phyloP scores from a whole-genome alignment of 176 grass and related monocot species.

The Triticum dicoccoides region DNA sequence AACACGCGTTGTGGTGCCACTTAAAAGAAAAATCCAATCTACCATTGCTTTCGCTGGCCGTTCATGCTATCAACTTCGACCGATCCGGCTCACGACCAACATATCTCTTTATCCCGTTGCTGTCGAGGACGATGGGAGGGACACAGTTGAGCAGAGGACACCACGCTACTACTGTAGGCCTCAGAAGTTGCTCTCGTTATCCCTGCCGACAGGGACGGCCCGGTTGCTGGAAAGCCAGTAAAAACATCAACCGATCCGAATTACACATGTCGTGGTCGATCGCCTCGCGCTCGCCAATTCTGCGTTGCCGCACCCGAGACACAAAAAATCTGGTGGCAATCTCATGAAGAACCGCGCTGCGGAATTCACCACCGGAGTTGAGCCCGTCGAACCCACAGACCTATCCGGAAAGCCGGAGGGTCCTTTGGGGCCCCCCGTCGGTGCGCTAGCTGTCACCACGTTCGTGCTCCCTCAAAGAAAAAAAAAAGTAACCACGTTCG shows the following conservation, averaged over 20 bases:
- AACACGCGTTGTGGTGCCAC: background rate
- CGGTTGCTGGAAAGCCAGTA: background rate
- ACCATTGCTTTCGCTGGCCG: background rate
- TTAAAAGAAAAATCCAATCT: background rate
- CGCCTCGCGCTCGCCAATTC: background rate
- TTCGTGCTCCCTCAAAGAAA: no score
- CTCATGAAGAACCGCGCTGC: background rate
- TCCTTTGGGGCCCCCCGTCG: no score
- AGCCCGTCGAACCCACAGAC: background rate
- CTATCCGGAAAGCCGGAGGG: background rate
- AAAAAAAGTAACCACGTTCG: no score
- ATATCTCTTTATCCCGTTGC: constrained; percentile 15
- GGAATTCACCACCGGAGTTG: background rate
- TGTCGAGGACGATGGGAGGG: constrained; percentile 13
- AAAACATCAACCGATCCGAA: constrained; percentile 20
- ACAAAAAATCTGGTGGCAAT: background rate
- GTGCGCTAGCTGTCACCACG: background rate
- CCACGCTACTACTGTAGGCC: background rate
- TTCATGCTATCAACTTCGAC: background rate
- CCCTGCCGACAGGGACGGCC: constrained; percentile 23
- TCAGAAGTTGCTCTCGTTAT: constrained; percentile 36
- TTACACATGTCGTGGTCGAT: background rate
- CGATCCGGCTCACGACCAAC: background rate
- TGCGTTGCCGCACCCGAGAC: background rate
- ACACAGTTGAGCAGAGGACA: background rate